Percentiles rank a stretch among this genome's conserved stretches.
Conservation (phyloP, 2,329 filamentous ascomycete genomes). For the Sphaerulina vaccinii region DNA sequence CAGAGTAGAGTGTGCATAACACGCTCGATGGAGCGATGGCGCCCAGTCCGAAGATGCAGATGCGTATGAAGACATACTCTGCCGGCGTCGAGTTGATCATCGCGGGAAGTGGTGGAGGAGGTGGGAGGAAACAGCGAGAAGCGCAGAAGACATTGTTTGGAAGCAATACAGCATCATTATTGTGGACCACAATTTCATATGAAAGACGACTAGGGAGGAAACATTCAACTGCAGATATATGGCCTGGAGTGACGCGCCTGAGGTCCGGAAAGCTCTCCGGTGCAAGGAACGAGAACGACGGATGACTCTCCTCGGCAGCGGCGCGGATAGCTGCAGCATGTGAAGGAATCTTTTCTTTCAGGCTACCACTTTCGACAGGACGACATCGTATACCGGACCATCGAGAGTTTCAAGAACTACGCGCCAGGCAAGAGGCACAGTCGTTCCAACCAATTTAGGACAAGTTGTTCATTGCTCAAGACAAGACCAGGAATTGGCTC, state of each 20-base stretch:
- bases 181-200: background rate
- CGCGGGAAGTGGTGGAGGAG: slow-evolving; percentile 52
- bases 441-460: too few relatives aligned
- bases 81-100: slow-evolving; percentile 23
- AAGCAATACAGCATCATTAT: background rate
- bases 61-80: slow-evolving; percentile 22
- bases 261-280: background rate
- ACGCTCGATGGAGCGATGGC: slow-evolving; percentile 16
- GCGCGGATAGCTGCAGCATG: too few relatives aligned
- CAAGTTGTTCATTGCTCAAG: too few relatives aligned
- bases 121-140: slow-evolving; percentile 60
- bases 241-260: background rate
- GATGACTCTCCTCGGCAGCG: too few relatives aligned
- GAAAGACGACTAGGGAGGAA: background rate
- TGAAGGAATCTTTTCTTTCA: background rate
- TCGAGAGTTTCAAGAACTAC: background rate
- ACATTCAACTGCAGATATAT: background rate
- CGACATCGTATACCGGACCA: background rate
- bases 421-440: background rate
- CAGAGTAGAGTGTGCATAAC: slow-evolving; percentile 4
- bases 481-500: too few relatives aligned
- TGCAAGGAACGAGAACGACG: too few relatives aligned
- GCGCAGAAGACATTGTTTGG: slow-evolving; percentile 62
- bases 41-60: slow-evolving; percentile 19
- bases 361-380: background rate